These are phyloP conservation scores for Clarireedia sp. DNA, from an alignment of 2,329 filamentous ascomycete genomes.

Conservation along the genomic window DNA sequence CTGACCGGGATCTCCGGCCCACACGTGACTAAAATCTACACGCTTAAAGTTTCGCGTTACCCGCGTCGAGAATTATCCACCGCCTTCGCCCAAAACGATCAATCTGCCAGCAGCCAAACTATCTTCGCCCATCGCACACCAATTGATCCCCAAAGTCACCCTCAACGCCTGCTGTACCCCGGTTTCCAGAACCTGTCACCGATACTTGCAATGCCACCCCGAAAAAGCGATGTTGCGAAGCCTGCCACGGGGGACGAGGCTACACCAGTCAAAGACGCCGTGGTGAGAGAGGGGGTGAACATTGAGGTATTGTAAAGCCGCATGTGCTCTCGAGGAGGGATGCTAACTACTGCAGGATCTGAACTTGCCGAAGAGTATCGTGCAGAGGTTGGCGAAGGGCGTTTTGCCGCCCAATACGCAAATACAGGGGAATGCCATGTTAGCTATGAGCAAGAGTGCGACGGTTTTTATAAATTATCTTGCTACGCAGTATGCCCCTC, in stretches of 20 bases:
- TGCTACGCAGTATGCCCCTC: constrained; percentile 54
- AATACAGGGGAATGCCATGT: constrained; percentile 73
- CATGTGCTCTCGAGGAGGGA: background rate
- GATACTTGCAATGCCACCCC: constrained; percentile 41
- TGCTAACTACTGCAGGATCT: constrained; percentile 52
- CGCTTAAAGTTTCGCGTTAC: background rate
- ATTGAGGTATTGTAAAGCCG: constrained; percentile 41
- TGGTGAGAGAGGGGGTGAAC: constrained; percentile 25
- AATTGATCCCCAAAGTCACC: background rate
- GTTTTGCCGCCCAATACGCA: constrained; percentile 74
- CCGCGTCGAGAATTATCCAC: background rate
- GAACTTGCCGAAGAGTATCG: constrained; percentile 71
- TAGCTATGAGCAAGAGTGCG: constrained; percentile 73
- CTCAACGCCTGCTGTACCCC: background rate
- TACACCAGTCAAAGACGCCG: constrained; percentile 22
- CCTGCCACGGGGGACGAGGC: constrained; percentile 38
- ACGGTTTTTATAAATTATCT: constrained; percentile 80
- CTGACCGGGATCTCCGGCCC: background rate
- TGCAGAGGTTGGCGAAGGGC: constrained; percentile 71
- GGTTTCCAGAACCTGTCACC: background rate
- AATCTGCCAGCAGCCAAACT: background rate
- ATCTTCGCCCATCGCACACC: background rate
- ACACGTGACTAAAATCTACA: background rate
- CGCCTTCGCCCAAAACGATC: constrained; percentile 1
- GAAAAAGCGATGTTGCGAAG: constrained; percentile 46